phyloP scores from a whole-genome alignment of 805 yeast species.

The Kluyveromyces wickerhamii region DNA sequence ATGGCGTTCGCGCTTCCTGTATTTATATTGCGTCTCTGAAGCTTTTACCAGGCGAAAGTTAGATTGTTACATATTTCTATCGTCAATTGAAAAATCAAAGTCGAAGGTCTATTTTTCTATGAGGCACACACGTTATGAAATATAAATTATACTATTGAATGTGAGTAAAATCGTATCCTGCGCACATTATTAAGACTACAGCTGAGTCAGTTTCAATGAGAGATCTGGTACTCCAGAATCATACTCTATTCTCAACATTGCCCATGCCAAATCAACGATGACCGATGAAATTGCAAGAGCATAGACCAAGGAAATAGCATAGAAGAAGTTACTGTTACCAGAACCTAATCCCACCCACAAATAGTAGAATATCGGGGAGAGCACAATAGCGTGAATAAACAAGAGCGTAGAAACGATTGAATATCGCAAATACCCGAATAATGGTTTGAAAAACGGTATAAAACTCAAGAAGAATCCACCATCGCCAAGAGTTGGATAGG shows the following conservation, averaged over 20 bases:
- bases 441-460: slow-evolving; percentile 39
- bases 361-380: slow-evolving; percentile 85
- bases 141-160: too few species aligned
- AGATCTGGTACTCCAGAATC: slow-evolving; percentile 35
- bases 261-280: slow-evolving; percentile 77
- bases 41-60: too few species aligned
- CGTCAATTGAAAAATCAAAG: too few species aligned
- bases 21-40: too few species aligned
- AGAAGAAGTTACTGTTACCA: slow-evolving; percentile 94
- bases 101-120: too few species aligned
- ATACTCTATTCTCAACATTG: slow-evolving; percentile 60
- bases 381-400: slow-evolving; percentile 48
- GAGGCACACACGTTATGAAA: too few species aligned
- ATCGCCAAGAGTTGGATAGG: slow-evolving; percentile 84
- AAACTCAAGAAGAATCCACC: slow-evolving; percentile 47
- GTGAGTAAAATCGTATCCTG: too few species aligned
- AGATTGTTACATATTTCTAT: too few species aligned
- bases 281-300: slow-evolving; percentile 61
- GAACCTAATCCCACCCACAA: slow-evolving; percentile 92
- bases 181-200: too few species aligned
- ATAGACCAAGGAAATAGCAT: slow-evolving; percentile 82
- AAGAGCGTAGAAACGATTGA: slow-evolving; percentile 44
- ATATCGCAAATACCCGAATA: slow-evolving; percentile 39
- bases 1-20: too few species aligned
- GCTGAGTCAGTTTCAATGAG: slow-evolving; percentile 44